phyloP scores from a whole-genome alignment of 164 flowering plant genomes.

The Macadamia integrifolia region DNA sequence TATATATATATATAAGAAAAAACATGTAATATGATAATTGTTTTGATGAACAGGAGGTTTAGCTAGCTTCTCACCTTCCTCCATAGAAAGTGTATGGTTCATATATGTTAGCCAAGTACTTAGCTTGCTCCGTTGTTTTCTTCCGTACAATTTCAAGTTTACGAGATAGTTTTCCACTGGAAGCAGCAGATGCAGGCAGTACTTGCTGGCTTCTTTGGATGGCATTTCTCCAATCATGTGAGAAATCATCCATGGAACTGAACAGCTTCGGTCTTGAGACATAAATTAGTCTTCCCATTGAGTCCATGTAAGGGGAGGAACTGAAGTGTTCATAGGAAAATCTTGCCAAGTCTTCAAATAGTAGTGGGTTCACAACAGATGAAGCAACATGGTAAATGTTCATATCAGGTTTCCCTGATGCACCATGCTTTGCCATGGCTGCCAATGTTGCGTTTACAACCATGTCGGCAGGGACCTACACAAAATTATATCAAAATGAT shows the following conservation, averaged over 20 bases:
- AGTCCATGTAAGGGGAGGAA: conserved; percentile 53
- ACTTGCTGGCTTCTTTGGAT: conserved; percentile 24
- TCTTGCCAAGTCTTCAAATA: conserved; percentile 50
- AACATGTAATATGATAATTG: neutral
- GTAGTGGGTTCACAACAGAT: conserved; percentile 77
- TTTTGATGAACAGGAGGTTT: too few relatives aligned
- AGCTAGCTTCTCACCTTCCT: conserved; percentile 34
- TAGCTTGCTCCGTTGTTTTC: conserved; percentile 71
- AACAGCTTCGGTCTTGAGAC: conserved; percentile 70
- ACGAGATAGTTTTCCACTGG: conserved; percentile 11
- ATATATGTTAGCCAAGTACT: conserved; percentile 63
- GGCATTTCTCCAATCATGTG: conserved; percentile 59
- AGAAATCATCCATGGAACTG: conserved; percentile 69
- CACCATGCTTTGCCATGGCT: conserved; percentile 88
- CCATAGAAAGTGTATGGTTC: conserved; percentile 55
- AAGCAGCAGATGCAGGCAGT: too few relatives aligned
- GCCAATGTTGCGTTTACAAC: conserved; percentile 89
- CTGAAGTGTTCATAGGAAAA: conserved; percentile 61
- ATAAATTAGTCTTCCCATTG: conserved; percentile 54
- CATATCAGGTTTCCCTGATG: conserved; percentile 41
- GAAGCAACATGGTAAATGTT: conserved; percentile 80
- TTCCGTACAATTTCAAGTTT: conserved; percentile 45
- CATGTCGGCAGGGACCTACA: conserved; percentile 92
- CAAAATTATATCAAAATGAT: neutral
- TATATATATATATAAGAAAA: neutral